Evolutionary conservation across 2,329 filamentous ascomycete genomes (phyloP), one percentile per base, ranked within the genome.

Genomic region (Aspergillus aculeatinus): DNA sequence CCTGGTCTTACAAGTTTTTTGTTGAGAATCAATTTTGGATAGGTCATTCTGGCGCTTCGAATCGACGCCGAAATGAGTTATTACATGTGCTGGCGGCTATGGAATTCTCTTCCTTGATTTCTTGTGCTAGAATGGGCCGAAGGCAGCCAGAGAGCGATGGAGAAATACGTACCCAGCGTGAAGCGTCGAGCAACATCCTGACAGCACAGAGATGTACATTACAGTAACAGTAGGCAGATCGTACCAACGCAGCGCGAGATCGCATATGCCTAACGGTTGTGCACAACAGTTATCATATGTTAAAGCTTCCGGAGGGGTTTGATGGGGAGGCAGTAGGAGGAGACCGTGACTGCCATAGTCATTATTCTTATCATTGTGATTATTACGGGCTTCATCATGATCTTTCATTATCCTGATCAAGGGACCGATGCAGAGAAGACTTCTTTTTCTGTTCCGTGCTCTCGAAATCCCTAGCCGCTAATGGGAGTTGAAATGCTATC

Each of bases 1-100:
- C 3, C 27, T 29, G 27, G 48, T 55, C 52, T 59, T 60, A 53
- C 59, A 63, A 54, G 50, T 64, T 55, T 53, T 64, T 55, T 53
- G 53, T 65, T 58, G 56, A 63, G 56, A 60, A 54, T 29, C 59
- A 53, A 57, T 54, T 62, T 65, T 60, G 59, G 65, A 67, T 60
- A 59, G 62, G 57, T 67, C 63, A 65, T 49, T 55, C 29, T 39
- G 44, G 57, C 27, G 50, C 55, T 31, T 29, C 42, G n/a, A 29
- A 11, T 21, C 47, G 21, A 12, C 10, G 16, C 23, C 23, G 9
- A 19, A 29, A 21, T 29, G 52, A 31, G 35, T 19, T 19, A 29
- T 44, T 27, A 39, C 21, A 10, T 25, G 23, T n/a, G 23, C 4
- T 23, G 35, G 52, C 52, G 52, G 52, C 31, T 55, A 31, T 48